Conservation (phyloP, 1,139 yeast genomes). For the Groenewaldozyma auringiensis region DNA sequence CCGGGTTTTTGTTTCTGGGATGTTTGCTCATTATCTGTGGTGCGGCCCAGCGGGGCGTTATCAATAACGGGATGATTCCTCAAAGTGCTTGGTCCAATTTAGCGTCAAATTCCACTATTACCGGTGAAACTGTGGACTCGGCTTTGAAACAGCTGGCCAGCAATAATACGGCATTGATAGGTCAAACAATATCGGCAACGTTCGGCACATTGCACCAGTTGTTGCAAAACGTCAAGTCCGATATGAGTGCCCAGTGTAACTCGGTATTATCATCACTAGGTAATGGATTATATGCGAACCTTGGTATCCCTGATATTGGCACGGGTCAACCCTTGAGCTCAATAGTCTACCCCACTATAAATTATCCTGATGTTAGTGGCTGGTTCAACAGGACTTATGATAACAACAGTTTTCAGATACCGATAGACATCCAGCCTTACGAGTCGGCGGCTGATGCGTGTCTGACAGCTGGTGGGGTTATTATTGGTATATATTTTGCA, state of each 20-base stretch:
- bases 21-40: neutral
- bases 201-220: neutral
- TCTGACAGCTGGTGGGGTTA: slow-evolving; percentile 1
- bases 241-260: neutral
- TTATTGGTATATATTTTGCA: neutral
- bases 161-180: neutral
- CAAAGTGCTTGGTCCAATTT: neutral
- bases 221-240: neutral
- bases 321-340: neutral
- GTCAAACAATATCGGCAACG: neutral
- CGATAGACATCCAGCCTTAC: neutral
- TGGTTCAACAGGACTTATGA: neutral
- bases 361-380: neutral
- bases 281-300: neutral
- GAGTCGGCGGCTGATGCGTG: neutral
- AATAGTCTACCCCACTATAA: neutral
- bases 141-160: neutral
- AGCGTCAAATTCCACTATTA: neutral
- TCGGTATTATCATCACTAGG: neutral
- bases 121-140: neutral
- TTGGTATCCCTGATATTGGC: neutral
- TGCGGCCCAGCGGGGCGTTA: neutral
- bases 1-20: neutral
- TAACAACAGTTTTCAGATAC: neutral
- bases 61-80: neutral